These are phyloP conservation scores for Populus hybrid DNA, from an alignment of 441 rosid species.

Conservation along the genomic window DNA sequence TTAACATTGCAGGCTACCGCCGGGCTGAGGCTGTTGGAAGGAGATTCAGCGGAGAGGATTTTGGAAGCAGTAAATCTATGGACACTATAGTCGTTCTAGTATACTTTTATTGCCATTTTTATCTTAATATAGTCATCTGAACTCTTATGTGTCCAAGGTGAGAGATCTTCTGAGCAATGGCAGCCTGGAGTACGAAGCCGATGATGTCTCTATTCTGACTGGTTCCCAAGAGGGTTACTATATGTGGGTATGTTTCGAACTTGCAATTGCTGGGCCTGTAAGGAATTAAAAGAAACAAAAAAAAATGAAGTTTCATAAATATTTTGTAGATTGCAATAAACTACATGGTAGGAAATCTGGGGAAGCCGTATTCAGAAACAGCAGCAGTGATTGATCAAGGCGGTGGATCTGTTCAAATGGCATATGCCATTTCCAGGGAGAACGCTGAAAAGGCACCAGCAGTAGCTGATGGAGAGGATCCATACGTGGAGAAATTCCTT, in stretches of 20 bases:
- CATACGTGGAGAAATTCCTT: constrained; percentile 74
- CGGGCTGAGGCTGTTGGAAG: constrained; percentile 80
- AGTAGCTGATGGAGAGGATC: constrained; percentile 60
- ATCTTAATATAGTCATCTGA: neutral
- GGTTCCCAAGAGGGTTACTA: constrained; percentile 79
- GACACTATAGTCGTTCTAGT: neutral
- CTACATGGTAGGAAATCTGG: constrained; percentile 71
- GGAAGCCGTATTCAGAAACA: constrained; percentile 64
- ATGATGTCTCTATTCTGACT: constrained; percentile 62
- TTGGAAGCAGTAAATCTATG: constrained; percentile 58
- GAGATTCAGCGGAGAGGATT: constrained; percentile 68
- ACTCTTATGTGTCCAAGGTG: constrained; percentile 37
- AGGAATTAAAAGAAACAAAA: too few relatives aligned
- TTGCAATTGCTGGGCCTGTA: too few relatives aligned
- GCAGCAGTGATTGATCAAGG: constrained; percentile 99
- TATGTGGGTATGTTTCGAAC: constrained; percentile 58
- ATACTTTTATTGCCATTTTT: too few relatives aligned
- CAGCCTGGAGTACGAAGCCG: constrained; percentile 47
- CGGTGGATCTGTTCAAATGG: constrained; percentile 99
- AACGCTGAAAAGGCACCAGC: constrained; percentile 79
- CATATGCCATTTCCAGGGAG: constrained; percentile 79
- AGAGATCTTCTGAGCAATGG: constrained; percentile 59
- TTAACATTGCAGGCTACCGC: constrained; percentile 73
- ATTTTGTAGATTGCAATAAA: constrained; percentile 79
- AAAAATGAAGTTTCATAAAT: neutral